Conservation (phyloP, 768 basidiomycete genomes). For the Tulasnella sp. region DNA sequence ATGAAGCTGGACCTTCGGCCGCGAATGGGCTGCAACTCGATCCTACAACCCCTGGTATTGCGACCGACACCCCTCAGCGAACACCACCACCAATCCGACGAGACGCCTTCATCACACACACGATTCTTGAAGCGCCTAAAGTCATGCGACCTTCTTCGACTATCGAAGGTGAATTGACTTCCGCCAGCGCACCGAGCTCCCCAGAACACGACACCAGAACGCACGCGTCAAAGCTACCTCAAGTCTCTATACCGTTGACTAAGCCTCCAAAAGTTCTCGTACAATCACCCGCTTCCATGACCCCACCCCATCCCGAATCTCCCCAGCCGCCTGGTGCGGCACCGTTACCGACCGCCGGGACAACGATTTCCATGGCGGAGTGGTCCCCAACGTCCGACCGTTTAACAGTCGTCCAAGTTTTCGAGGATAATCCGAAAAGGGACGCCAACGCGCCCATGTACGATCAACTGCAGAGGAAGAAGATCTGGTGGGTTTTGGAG, state of each 20-base stretch:
- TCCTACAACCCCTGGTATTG: background rate
- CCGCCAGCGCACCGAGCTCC: background rate
- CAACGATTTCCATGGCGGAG: background rate
- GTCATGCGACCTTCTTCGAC: background rate
- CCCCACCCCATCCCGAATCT: background rate
- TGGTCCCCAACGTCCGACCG: background rate
- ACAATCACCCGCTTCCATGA: background rate
- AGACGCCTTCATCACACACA: background rate
- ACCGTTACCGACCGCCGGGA: background rate
- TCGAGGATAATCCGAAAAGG: background rate
- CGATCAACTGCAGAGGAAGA: slow-evolving; percentile 39
- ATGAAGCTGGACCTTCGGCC: background rate
- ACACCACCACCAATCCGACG: background rate
- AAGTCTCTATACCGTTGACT: background rate
- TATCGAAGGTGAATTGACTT: background rate
- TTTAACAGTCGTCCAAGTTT: background rate
- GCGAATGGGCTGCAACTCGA: background rate
- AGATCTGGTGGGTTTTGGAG: slow-evolving; percentile 70
- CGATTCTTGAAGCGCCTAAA: background rate
- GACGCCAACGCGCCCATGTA: slow-evolving; percentile 12
- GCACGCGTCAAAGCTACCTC: background rate
- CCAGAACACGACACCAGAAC: background rate
- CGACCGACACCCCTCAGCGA: background rate
- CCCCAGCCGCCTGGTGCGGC: background rate
- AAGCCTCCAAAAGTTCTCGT: background rate